Evolutionary conservation across 805 yeast species (phyloP), one percentile per base, ranked within the genome.

Genomic region (Saturnispora gosingensis): DNA sequence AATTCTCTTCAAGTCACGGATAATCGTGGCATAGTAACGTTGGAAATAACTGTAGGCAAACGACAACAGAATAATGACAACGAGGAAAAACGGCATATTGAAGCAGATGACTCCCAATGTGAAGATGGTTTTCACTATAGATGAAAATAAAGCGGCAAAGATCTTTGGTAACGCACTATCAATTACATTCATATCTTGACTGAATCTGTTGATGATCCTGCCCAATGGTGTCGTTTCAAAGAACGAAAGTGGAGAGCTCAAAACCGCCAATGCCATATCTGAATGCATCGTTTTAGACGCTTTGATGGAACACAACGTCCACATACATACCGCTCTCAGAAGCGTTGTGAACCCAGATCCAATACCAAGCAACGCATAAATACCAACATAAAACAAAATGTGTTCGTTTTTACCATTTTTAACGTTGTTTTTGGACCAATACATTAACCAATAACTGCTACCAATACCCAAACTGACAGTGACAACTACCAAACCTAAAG

Each of bases 1-100:
- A 48, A 88, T 70, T 60, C 96, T 76, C 63, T 85, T 86, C 59
- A 88, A 71, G 63, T 88, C 96, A 59, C 96, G 76, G 8, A 89
- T 78, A 1, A 88, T 75, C 4, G 80, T 72, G 55, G 83, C 75
- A 64, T 85, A 89, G 65, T 74, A 83, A 46, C 71, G 70, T 65
- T 88, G 95, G 63, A 83, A 85, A 64, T 83, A 82, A 45, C 77
- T 64, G 66, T 88, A 88, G 47, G 87, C 63, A 32, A 76, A 64
- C 3, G 77, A 68, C 53, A 88, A 67, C 2, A 71, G 52, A 1
- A 68, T 65, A 38, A 81, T 72, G 13, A 81, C 67, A 5, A 75
- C 48, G 51, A 79, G 58, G 59, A 81, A 80, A 25, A 69, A 58
- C 6, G 88, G 88, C 71, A 82, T 69, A 13, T 72, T 75, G 36